Percentiles rank a stretch among this genome's conserved stretches.
These are phyloP conservation scores for Neofusicoccum parvum DNA, from an alignment of 2,329 filamentous ascomycete genomes.

Conservation along the genomic window DNA sequence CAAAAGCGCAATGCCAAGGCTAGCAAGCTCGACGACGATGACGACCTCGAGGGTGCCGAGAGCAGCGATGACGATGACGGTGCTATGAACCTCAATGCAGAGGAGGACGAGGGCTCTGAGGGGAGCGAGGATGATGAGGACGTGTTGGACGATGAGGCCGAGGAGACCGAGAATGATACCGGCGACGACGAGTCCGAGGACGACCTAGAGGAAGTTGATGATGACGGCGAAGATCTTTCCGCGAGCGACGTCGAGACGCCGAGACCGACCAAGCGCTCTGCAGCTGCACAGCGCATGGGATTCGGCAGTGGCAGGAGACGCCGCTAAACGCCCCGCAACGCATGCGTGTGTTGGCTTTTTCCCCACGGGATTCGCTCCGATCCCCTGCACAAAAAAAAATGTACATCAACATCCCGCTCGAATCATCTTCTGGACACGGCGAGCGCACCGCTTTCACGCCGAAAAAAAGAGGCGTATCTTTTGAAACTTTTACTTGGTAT, in stretches of 20 bases:
- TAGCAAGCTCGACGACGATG: slow-evolving; percentile 27
- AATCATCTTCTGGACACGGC: not conserved
- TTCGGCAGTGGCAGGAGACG: slow-evolving; percentile 21
- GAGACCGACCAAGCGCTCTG: slow-evolving; percentile 18
- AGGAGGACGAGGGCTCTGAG: slow-evolving; percentile 41
- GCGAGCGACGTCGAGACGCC: slow-evolving; percentile 45
- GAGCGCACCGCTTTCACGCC: slow-evolving; percentile 11
- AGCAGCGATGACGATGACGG: slow-evolving; percentile 47
- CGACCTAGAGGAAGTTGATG: slow-evolving; percentile 49
- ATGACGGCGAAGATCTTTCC: slow-evolving; percentile 46
- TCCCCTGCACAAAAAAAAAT: slow-evolving; percentile 9
- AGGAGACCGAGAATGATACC: slow-evolving; percentile 50
- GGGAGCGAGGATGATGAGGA: slow-evolving; percentile 60
- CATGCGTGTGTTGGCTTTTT: not conserved
- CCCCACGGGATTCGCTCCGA: not conserved
- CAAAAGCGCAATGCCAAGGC: slow-evolving; percentile 4
- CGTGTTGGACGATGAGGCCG: slow-evolving; percentile 56
- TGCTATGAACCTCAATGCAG: slow-evolving; percentile 49
- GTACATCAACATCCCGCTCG: not conserved
- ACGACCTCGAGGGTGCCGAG: slow-evolving; percentile 56
- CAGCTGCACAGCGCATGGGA: slow-evolving; percentile 20
- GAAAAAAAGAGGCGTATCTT: slow-evolving; percentile 22
- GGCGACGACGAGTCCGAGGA: slow-evolving; percentile 51
- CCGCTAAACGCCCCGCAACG: not conserved
- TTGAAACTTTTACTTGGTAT: slow-evolving; percentile 26